A percentile compares a stretch with the other conserved stretches of the same genome.
Conservation (phyloP, 2,329 filamentous ascomycete species). For the Cordyceps javanica region DNA sequence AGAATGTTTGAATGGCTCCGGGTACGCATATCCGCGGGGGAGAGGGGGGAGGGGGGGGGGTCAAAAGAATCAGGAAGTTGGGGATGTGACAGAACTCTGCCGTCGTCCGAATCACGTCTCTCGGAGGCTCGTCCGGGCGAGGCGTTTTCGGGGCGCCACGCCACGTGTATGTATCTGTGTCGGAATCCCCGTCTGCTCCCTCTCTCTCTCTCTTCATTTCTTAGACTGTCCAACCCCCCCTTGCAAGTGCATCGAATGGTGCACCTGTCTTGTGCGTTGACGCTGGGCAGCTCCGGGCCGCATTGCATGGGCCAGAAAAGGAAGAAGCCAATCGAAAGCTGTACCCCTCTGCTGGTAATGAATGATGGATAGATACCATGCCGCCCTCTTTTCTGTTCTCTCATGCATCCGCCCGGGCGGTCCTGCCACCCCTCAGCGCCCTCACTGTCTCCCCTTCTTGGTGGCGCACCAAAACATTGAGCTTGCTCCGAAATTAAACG, state of each 20-base stretch:
- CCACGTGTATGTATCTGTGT: background rate
- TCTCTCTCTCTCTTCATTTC: background rate
- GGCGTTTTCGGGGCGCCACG: background rate
- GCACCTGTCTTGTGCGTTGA: too few relatives aligned
- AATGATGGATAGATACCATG: too few relatives aligned
- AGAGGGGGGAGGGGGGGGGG: background rate
- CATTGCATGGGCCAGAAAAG: background rate
- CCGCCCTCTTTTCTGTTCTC: too few relatives aligned
- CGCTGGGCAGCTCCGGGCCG: background rate
- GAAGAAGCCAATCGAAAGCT: background rate
- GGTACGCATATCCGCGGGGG: too few relatives aligned
- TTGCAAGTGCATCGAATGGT: too few relatives aligned
- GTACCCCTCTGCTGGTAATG: background rate
- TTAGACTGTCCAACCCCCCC: too few relatives aligned
- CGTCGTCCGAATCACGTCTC: background rate
- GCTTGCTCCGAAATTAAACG: conserved; percentile 9
- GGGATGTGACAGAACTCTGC: background rate
- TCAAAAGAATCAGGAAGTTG: background rate
- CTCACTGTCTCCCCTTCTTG: too few relatives aligned
- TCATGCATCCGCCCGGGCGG: background rate
- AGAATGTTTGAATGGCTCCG: too few relatives aligned
- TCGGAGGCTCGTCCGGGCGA: conserved; percentile 4
- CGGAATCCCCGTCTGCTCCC: background rate
- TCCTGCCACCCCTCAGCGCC: too few relatives aligned
- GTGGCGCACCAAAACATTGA: conserved; percentile 9